Base-by-base conservation (phyloP, 164 flowering plant genomes). In the Stephania japonica region DNA sequence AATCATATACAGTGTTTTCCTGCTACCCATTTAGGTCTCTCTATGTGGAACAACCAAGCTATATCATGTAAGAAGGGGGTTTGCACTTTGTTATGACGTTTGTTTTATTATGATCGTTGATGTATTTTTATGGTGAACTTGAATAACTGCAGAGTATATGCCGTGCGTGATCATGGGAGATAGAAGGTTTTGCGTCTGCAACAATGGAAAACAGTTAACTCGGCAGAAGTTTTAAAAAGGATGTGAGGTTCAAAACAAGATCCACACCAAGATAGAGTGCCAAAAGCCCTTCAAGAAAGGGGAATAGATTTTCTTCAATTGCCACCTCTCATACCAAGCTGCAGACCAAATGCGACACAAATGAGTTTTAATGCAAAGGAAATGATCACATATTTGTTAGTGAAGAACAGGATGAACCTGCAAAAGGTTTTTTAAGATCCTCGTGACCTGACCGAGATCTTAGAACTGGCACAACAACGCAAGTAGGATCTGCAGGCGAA, bases 131-230 rank as follows among this genome's bases (percentile, higher is more conserved):
- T 47, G 67, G 68, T 38, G 70, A 79, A 21, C 66, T 82, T 65
- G 87, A 75, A 94, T 83, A 5, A 89, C 93, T 24, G 89, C 79
- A 0, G 97, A 94, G 87, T 94, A 94, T 81, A 94, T 90, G 5
- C 94, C 97, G 64, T 92, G 99, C n/a, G 99, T 94, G 75, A 94
- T 86, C 43, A 94, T 94, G 12, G 97, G 97, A 1, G 95, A 88
- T 25, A 94, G 90, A 77, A 94, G 84, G 53, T 94, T 94, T 70
- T 83, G 77, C 21, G 97, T 90, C 97, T 94, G 81, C 56, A 76
- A 43, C 12, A 44, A 41, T 1, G 9, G 42, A 50, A 68, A 70
- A 4, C 32, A 70, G 56, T 63, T 49, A n/a, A 16, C 70, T 65
- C 49, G 0, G 32, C 1, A 66, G 38, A 23, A 19, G n/a, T 6